These are phyloP conservation scores for Cryomyces minteri DNA, from an alignment of 495 filamentous ascomycete genomes.

Conservation along the genomic window DNA sequence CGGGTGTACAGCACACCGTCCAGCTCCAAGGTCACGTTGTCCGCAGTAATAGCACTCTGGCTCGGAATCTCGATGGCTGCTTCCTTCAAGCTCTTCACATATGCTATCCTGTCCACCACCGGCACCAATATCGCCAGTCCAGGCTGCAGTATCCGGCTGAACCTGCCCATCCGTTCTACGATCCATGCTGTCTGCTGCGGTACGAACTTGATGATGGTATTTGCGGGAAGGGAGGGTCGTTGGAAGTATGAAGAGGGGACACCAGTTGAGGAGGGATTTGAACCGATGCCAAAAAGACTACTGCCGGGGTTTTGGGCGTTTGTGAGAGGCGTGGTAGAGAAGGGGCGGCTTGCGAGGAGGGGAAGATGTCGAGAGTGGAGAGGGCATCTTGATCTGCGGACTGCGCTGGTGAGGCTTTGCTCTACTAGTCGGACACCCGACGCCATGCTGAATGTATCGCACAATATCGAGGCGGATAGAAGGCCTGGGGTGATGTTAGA, in stretches of 20 bases:
- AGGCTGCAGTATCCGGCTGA: conserved; percentile 77
- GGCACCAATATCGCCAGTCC: conserved; percentile 80
- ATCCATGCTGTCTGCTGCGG: conserved; percentile 99
- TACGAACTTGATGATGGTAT: conserved; percentile 91
- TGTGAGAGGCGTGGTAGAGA: not conserved
- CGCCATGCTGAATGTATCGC: no score
- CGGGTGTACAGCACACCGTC: conserved; percentile 91
- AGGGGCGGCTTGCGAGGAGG: not conserved
- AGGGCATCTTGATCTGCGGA: no score
- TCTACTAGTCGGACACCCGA: no score
- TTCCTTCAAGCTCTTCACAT: conserved; percentile 95
- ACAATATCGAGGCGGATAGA: no score
- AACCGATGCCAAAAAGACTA: conserved; percentile 1
- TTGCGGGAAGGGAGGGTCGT: conserved; percentile 54
- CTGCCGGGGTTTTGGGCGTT: not conserved
- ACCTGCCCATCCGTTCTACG: conserved; percentile 97
- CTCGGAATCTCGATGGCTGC: conserved; percentile 87
- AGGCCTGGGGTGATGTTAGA: no score
- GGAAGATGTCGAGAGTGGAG: no score
- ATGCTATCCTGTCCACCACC: conserved; percentile 88
- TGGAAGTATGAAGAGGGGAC: conserved; percentile 32
- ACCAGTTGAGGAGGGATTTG: conserved; percentile 2
- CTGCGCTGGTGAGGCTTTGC: no score
- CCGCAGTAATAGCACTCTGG: conserved; percentile 92
- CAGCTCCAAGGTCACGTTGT: conserved; percentile 92